Evolutionary conservation across 148 eudicot genomes (phyloP).

Genomic region (Rhododendron mucronatum): DNA sequence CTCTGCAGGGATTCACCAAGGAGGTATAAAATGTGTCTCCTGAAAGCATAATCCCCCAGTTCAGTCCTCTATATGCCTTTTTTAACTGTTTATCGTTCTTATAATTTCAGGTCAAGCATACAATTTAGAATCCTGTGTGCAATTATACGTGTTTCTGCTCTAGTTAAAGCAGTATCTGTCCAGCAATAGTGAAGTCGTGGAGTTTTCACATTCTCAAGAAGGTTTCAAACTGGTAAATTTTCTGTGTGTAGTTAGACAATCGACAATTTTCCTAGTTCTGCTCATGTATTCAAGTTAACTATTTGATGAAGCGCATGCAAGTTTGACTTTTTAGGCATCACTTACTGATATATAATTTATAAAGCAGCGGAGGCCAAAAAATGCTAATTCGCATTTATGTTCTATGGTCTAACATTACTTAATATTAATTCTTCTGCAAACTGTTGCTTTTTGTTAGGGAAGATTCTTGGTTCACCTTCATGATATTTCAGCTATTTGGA

Average conservation of each 20-base stretch:
- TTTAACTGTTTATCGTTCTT: not conserved
- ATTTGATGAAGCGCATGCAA: not conserved
- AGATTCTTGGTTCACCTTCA: not conserved
- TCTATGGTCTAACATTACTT: not conserved
- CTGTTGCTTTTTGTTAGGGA: not conserved
- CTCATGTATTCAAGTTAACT: not conserved
- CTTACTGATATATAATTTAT: not conserved
- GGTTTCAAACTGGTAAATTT: conserved; percentile 55
- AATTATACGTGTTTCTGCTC: conserved; percentile 49
- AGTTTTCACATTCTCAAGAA: conserved; percentile 38
- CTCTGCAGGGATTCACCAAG: conserved; percentile 35
- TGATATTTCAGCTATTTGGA: not conserved
- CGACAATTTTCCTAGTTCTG: not conserved
- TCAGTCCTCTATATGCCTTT: not conserved
- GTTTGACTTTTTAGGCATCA: not conserved
- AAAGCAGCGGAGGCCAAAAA: not conserved
- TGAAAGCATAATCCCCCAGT: conserved; percentile 3
- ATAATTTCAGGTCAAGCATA: conserved; percentile 34
- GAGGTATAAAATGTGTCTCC: conserved; percentile 33
- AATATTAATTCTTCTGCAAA: not conserved
- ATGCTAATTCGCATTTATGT: not conserved
- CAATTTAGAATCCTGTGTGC: conserved; percentile 54
- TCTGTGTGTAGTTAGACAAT: not conserved
- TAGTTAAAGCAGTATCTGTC: conserved; percentile 34
- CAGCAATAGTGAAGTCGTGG: conserved; percentile 21